Conservation (phyloP, 169 alveolate genomes). For the Perkinsus olseni region DNA sequence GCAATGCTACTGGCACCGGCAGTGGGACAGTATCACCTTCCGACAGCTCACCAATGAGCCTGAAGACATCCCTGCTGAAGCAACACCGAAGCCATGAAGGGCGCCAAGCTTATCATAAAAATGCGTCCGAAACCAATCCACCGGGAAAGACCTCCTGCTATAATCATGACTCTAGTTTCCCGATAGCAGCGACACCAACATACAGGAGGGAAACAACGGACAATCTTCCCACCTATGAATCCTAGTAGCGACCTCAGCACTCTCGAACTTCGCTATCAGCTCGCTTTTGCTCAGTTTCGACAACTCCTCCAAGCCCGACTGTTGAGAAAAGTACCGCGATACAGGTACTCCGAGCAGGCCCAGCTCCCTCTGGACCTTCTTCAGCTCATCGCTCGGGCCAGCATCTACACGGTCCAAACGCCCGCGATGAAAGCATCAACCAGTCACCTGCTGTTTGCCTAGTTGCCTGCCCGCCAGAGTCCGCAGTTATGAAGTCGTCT, state of each 20-base stretch:
- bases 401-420: not conserved
- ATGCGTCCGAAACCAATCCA: no score
- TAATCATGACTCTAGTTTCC: no score
- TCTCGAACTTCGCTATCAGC: not conserved
- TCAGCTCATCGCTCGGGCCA: not conserved
- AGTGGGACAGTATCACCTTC: no score
- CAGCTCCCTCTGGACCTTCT: not conserved
- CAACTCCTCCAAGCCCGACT: not conserved
- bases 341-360: not conserved
- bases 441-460: not conserved
- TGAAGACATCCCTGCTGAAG: no score
- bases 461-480: not conserved
- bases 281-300: not conserved
- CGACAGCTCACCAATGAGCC: no score
- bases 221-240: not conserved
- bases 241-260: not conserved
- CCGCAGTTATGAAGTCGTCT: not conserved
- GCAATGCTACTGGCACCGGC: no score
- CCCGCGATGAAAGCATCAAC: no score
- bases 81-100: no score
- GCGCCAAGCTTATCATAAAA: no score
- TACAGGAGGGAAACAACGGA: no score
- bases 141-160: no score
- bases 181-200: no score
- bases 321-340: not conserved